Evolutionary conservation across 2,329 filamentous ascomycete species (phyloP).

Genomic region (Simplicillium sp.): DNA sequence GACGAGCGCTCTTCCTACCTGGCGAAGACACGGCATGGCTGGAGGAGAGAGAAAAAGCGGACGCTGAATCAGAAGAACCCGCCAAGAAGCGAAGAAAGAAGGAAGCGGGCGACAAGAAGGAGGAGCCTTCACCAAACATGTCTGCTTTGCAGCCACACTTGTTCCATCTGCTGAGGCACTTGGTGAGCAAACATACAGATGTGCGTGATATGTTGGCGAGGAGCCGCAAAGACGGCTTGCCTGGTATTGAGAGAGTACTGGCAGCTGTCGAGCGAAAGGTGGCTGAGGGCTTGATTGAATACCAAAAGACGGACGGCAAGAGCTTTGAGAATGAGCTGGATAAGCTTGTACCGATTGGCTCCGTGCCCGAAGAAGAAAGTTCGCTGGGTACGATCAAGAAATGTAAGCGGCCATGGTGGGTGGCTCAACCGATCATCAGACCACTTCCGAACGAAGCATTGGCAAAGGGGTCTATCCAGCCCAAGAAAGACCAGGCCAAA

Average conservation of each 20-base stretch:
- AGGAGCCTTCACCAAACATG: slow-evolving; percentile 51
- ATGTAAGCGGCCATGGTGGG: slow-evolving; percentile 80
- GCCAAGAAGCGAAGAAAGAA: slow-evolving; percentile 43
- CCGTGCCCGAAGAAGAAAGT: slow-evolving; percentile 40
- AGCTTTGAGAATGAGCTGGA: slow-evolving; percentile 32
- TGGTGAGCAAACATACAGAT: slow-evolving; percentile 71
- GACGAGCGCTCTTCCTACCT: slow-evolving; percentile 66
- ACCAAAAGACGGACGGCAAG: slow-evolving; percentile 40
- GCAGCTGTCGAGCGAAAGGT: slow-evolving; percentile 66
- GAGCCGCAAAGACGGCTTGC: slow-evolving; percentile 59
- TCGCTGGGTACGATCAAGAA: slow-evolving; percentile 58
- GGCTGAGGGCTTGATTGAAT: slow-evolving; percentile 62
- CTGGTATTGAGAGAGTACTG: slow-evolving; percentile 68
- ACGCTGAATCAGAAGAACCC: slow-evolving; percentile 33
- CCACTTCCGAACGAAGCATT: slow-evolving; percentile 82
- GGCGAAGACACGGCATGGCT: slow-evolving; percentile 42
- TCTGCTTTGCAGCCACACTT: slow-evolving; percentile 81
- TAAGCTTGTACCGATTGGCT: slow-evolving; percentile 14
- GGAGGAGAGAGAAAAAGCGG: slow-evolving; percentile 17
- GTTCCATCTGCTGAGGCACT: slow-evolving; percentile 79
- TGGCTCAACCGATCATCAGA: slow-evolving; percentile 78
- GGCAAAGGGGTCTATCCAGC: slow-evolving; percentile 65
- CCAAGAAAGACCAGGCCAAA: slow-evolving; percentile 60
- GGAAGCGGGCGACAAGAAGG: slow-evolving; percentile 23
- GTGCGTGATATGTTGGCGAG: slow-evolving; percentile 77